Evolutionary conservation across 164 flowering plant species (phyloP), one percentile per base, ranked within the genome.

Genomic region (Buxus sempervirens): DNA sequence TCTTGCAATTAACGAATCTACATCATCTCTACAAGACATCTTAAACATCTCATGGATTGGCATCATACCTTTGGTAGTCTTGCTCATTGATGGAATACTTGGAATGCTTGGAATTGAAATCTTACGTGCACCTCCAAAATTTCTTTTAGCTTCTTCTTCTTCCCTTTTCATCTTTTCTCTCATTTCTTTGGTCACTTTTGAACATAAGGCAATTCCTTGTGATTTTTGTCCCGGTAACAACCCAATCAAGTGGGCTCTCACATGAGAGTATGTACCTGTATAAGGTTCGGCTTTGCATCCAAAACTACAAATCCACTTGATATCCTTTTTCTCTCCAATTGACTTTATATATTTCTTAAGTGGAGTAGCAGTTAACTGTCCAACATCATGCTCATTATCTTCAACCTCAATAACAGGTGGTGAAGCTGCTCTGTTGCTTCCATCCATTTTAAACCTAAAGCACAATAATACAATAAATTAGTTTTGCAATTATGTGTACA

Each of bases 171-270:
- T 26, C 27, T 27, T 67, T 22, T 73, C 54, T 28, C 63, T 62
- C 4, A 62, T 67, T 27, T 67, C 71, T 51, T 67, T 73, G 4
- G n/a, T 67, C 25, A 73, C 62, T 63, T 67, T 67, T 0, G 71
- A 9, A 48, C 71, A 57, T 1, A 67, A n/a, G 6, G 9, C 32
- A 45, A 53, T 19, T 1, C n/a, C 55, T 53, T 53, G 55, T 53
- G 55, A 20, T 53, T 53, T 53, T 53, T 53, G 55, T 53, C 55
- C 22, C 16, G 55, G 55, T 53, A 72, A 27, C 26, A 70, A 27
- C 9, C 67, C 73, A 48, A 72, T 60, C 24, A 70, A 56, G 21
- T 62, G 66, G 55, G 13, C 21, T 21, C 19, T 53, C 1, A 53
- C 19, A 53, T 8, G 55, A 18, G n/a, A 53, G 19, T 53, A 53